Conservation (phyloP, 345 rosid species). For the Barbarea vulgaris region DNA sequence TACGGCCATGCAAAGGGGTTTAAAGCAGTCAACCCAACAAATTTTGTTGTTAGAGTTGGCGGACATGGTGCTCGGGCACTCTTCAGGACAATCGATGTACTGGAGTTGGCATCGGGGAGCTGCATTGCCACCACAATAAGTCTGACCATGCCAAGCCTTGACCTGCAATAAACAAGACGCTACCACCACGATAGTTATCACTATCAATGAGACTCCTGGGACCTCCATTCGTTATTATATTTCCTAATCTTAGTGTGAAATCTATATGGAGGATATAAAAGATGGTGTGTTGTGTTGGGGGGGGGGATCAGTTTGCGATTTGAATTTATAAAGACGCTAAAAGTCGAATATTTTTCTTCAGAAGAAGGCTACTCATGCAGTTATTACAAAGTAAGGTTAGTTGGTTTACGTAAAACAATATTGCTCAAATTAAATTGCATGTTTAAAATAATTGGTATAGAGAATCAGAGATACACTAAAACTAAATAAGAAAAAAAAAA, state of each 20-base stretch:
- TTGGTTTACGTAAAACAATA: not conserved
- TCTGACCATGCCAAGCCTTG: constrained; percentile 25
- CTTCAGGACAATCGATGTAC: constrained; percentile 31
- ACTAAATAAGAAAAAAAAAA: too few species aligned
- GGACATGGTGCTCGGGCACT: constrained; percentile 29
- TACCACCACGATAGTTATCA: not conserved
- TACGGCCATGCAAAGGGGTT: constrained; percentile 32
- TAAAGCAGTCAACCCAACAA: constrained; percentile 38
- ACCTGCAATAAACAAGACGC: constrained; percentile 13
- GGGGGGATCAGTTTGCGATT: constrained; percentile 2
- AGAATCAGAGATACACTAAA: too few species aligned
- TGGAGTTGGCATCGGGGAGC: constrained; percentile 29
- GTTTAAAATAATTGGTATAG: not conserved
- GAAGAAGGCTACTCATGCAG: not conserved
- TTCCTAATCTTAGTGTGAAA: not conserved
- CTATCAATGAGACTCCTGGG: not conserved
- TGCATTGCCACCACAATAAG: constrained; percentile 17
- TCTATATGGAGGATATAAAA: not conserved
- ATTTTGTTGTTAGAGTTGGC: constrained; percentile 24
- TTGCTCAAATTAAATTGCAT: not conserved
- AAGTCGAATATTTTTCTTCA: constrained; percentile 13
- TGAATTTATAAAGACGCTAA: not conserved
- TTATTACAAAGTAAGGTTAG: not conserved
- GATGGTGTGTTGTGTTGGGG: not conserved
- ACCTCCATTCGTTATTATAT: not conserved